Percentiles rank a stretch among this genome's conserved stretches.
Conservation (phyloP, 2,329 filamentous ascomycete genomes). For the Fusarium luffae region DNA sequence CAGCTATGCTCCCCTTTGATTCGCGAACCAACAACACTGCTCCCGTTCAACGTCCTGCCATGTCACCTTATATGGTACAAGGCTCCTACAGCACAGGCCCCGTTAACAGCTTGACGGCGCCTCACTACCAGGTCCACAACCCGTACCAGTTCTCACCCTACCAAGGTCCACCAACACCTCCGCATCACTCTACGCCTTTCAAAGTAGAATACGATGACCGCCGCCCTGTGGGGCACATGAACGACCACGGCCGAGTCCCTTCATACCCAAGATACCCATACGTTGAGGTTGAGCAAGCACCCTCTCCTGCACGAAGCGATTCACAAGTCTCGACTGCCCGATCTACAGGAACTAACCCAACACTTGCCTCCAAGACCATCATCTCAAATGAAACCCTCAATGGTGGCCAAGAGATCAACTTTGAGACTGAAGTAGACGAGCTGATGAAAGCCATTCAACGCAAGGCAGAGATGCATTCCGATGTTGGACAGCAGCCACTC, state of each 20-base stretch:
- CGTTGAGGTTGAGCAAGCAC: constrained; percentile 50
- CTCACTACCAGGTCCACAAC: constrained; percentile 57
- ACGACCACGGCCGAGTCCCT: constrained; percentile 39
- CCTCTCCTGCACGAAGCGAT: constrained; percentile 50
- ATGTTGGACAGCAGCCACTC: constrained; percentile 43
- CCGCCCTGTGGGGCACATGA: constrained; percentile 37
- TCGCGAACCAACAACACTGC: constrained; percentile 53
- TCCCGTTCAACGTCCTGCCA: constrained; percentile 56
- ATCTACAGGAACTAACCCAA: constrained; percentile 45
- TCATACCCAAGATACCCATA: constrained; percentile 47
- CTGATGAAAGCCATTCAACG: constrained; percentile 90
- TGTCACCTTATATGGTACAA: constrained; percentile 60
- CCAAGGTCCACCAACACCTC: constrained; percentile 51
- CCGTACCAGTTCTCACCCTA: constrained; percentile 60
- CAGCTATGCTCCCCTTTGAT: constrained; percentile 62
- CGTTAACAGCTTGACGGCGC: constrained; percentile 55
- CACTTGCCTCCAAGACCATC: constrained; percentile 54
- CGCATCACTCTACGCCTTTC: constrained; percentile 49
- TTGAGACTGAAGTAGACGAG: constrained; percentile 85
- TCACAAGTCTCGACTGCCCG: constrained; percentile 46
- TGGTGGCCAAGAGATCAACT: constrained; percentile 66
- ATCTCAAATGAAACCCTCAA: constrained; percentile 59
- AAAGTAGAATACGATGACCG: constrained; percentile 51
- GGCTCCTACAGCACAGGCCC: constrained; percentile 57
- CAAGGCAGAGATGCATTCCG: constrained; percentile 59